These are phyloP conservation scores for Aspergillus sp. DNA, from an alignment of 2,329 filamentous ascomycete species.

Conservation along the genomic window DNA sequence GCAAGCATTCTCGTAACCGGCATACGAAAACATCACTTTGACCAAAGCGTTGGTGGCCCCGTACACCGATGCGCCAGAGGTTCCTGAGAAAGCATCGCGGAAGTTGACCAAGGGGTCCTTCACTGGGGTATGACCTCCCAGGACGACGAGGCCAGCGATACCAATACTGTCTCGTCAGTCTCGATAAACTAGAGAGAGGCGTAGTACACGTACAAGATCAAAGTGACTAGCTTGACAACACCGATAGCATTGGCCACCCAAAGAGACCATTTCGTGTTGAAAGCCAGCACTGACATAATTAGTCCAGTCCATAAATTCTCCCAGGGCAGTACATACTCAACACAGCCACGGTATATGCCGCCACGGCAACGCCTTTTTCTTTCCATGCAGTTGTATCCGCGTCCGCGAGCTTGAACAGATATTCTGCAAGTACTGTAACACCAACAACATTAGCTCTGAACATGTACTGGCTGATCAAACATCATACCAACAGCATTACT, in stretches of 20 bases:
- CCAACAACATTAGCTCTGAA: not conserved
- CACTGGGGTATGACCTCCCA: conserved; percentile 57
- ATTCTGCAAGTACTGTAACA: conserved; percentile 58
- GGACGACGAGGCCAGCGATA: conserved; percentile 63
- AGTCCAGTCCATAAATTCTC: not conserved
- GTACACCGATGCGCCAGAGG: conserved; percentile 44
- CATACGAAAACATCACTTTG: conserved; percentile 61
- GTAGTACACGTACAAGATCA: conserved; percentile 54
- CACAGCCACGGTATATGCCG: conserved; percentile 61
- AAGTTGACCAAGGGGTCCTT: conserved; percentile 58
- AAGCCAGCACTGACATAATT: conserved; percentile 45
- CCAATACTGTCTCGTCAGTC: conserved; percentile 42
- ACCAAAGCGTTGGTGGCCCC: conserved; percentile 59
- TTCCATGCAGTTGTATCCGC: conserved; percentile 60
- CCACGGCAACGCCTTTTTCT: conserved; percentile 66
- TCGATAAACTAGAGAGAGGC: not conserved
- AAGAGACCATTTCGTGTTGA: conserved; percentile 61
- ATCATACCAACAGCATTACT: conserved; percentile 60
- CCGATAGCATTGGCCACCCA: conserved; percentile 60
- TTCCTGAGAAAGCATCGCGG: conserved; percentile 55
- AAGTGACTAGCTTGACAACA: conserved; percentile 60
- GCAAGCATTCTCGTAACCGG: conserved; percentile 61
- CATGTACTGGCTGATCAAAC: not conserved
- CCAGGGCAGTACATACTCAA: conserved; percentile 48
- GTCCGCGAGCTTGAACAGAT: conserved; percentile 61